Base-by-base conservation (phyloP, 202 grass and related monocot genomes). In the Digitaria exilis region DNA sequence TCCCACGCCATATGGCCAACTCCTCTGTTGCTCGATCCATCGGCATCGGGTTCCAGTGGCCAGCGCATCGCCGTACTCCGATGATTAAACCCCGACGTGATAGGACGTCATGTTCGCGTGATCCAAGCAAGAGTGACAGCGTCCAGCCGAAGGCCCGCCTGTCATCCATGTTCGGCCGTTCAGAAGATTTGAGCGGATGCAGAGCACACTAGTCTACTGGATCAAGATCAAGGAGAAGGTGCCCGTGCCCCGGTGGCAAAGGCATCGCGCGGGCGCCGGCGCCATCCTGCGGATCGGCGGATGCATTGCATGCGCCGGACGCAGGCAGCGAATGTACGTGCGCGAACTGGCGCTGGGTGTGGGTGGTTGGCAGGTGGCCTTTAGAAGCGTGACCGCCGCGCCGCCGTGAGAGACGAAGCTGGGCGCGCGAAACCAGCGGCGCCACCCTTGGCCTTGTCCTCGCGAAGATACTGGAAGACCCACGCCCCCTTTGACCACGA, bases 221-320 rank as follows among this genome's bases (percentile, higher is more conserved):
- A 15, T 16, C 15, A 4, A 2, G 13, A 3, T 7, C 46, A 21
- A 14, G 51, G 6, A 3, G 6, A 26, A 17, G n/a, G 78, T 18
- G 60, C 61, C 84, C 51, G 52, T 54, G 79, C 73, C 85, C 72
- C 2, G 72, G 50, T 12, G 32, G 64, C 7, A 76, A 87, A 9
- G 85, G 79, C 79, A n/a, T 13, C 64, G 31, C n/a, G 32, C 31
- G 6, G n/a, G 31, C 44, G 43, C 19, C 76, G 29, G 54, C 54
- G 54, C 37, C 61, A 55, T 54, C 52, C 61, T 22, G 62, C 15
- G 15, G 26, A 50, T 13, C 35, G 35, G n/a, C 35, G 44, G 5
- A 13, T 67, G 60, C 60, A 5, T 32, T 26, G 24, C n/a, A 1
- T 51, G 5, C 0, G 13, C 5, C 1, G 50, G 1, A 2, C 19